Evolutionary conservation across 2,329 filamentous ascomycete genomes (phyloP).

Genomic region (Verticillium isaacii): DNA sequence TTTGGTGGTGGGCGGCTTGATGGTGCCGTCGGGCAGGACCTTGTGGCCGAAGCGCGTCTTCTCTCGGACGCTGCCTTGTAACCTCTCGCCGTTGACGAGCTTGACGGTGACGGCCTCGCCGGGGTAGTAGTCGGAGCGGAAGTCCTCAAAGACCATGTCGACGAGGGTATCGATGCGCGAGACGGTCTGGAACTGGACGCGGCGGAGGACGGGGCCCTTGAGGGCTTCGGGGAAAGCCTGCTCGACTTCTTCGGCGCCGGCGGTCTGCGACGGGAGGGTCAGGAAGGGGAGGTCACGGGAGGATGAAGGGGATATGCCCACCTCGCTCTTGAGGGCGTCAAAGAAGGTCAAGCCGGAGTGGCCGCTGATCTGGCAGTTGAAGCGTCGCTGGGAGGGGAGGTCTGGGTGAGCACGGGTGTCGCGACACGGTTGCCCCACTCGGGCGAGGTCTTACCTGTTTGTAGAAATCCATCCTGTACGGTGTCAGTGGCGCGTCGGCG

Average conservation of each 20-base stretch:
- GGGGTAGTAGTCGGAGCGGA: constrained; percentile 86
- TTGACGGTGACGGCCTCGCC: constrained; percentile 78
- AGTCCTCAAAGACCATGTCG: constrained; percentile 67
- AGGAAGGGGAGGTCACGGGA: constrained; percentile 3
- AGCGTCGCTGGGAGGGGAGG: constrained; percentile 58
- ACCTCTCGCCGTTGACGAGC: constrained; percentile 61
- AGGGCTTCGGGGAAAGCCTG: constrained; percentile 86
- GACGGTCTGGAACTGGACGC: constrained; percentile 85
- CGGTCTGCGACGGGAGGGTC: constrained; percentile 43
- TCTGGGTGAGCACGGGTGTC: constrained; percentile 2
- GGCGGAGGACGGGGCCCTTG: constrained; percentile 83
- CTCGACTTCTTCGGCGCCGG: constrained; percentile 83
- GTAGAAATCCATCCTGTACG: constrained; percentile 80
- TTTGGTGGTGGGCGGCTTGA: constrained; percentile 67
- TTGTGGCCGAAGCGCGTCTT: constrained; percentile 72
- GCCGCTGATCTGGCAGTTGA: constrained; percentile 94
- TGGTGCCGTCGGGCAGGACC: constrained; percentile 60
- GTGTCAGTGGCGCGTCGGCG: constrained; percentile 21
- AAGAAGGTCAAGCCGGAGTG: constrained; percentile 90
- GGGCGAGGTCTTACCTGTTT: constrained; percentile 60
- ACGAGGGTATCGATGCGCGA: constrained; percentile 82
- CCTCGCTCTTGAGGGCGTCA: constrained; percentile 86
- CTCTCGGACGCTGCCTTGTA: constrained; percentile 74
- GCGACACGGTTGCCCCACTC: constrained; percentile 1
- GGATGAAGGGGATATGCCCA: constrained; percentile 37